These are phyloP conservation scores for Ganoderma lingzhi DNA, from an alignment of 1,284 basidiomycete genomes.

Conservation along the genomic window DNA sequence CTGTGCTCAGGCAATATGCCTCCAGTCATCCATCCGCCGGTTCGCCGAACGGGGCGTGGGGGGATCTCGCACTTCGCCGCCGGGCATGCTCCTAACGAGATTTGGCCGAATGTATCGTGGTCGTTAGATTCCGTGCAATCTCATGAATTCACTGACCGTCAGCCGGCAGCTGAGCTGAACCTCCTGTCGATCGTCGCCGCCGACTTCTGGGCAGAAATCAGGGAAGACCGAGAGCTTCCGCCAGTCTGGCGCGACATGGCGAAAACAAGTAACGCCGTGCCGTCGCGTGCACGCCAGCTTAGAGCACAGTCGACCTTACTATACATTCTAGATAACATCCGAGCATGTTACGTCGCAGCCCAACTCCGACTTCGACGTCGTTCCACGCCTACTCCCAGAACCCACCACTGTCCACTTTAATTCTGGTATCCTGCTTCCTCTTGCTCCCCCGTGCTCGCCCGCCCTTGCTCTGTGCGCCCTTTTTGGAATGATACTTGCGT, in stretches of 20 bases:
- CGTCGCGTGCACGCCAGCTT: neutral
- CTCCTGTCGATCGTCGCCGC: constrained; percentile 10
- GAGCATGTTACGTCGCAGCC: neutral
- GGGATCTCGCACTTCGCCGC: neutral
- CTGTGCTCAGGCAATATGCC: constrained; percentile 6
- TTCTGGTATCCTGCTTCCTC: constrained; percentile 78
- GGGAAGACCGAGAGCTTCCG: constrained; percentile 4
- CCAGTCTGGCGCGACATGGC: neutral
- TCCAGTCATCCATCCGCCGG: constrained; percentile 5
- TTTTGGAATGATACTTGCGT: constrained; percentile 79
- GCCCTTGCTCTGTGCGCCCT: constrained; percentile 60
- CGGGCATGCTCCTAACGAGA: neutral
- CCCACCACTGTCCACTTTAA: constrained; percentile 68
- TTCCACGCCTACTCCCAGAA: constrained; percentile 58
- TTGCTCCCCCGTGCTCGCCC: constrained; percentile 86
- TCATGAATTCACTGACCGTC: constrained; percentile 1
- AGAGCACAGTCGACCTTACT: neutral
- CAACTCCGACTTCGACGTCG: neutral
- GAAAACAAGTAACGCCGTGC: neutral
- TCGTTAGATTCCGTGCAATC: constrained; percentile 4
- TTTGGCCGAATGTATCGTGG: neutral
- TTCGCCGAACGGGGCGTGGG: neutral
- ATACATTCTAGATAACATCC: constrained; percentile 6
- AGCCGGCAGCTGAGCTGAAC: neutral
- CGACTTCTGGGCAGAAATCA: constrained; percentile 2